Conservation (phyloP, 2,329 filamentous ascomycete genomes). For the Aureobasidium sp. region DNA sequence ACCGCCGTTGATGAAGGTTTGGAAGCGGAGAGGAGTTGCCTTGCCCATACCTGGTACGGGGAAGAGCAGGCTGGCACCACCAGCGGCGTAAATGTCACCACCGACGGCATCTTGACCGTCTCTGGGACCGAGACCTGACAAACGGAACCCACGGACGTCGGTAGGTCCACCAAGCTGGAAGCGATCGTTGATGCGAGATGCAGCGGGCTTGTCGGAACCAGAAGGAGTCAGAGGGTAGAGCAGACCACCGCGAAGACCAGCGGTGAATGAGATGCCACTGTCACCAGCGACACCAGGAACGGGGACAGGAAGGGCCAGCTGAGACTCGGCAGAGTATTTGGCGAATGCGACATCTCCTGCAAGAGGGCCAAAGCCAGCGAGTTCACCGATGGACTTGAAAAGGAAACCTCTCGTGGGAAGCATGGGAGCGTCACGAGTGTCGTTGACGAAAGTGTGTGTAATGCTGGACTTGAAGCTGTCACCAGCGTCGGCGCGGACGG, state of each 20-base stretch:
- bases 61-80: slow-evolving; percentile 75
- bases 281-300: slow-evolving; percentile 61
- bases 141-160: slow-evolving; percentile 87
- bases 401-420: slow-evolving; percentile 78
- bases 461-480: slow-evolving; percentile 86
- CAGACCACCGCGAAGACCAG: slow-evolving; percentile 71
- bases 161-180: slow-evolving; percentile 93
- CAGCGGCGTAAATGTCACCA: slow-evolving; percentile 86
- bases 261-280: slow-evolving; percentile 75
- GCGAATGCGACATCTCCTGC: slow-evolving; percentile 88
- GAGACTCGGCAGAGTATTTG: slow-evolving; percentile 81
- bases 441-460: slow-evolving; percentile 71
- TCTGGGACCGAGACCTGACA: slow-evolving; percentile 80
- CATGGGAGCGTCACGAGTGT: slow-evolving; percentile 76
- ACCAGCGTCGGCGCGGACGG: slow-evolving; percentile 76
- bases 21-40: slow-evolving; percentile 77
- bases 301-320: slow-evolving; percentile 66
- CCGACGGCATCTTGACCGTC: slow-evolving; percentile 82
- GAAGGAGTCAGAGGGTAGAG: slow-evolving; percentile 73
- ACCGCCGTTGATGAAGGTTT: slow-evolving; percentile 87
- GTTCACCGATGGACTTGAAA: slow-evolving; percentile 66
- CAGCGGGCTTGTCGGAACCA: slow-evolving; percentile 47
- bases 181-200: slow-evolving; percentile 83
- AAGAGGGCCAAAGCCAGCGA: slow-evolving; percentile 81
- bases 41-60: slow-evolving; percentile 75